Evolutionary conservation across 2,329 filamentous ascomycete genomes (phyloP), one percentile per base, ranked within the genome.

Genomic region (Coleophoma crateriformis): DNA sequence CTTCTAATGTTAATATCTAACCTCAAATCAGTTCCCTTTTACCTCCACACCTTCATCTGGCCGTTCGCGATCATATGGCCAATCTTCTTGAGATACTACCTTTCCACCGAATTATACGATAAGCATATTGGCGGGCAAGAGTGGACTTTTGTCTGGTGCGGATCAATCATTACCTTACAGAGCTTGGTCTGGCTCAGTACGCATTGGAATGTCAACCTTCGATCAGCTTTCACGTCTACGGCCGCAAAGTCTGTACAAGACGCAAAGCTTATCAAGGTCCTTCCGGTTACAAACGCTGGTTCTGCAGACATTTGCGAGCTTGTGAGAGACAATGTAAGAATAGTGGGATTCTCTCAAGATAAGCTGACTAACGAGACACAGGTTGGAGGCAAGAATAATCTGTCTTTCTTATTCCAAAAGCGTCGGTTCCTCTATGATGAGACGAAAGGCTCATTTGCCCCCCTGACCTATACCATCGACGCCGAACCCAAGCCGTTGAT

Each of bases 331-430:
- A 86, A 81, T 67, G 85, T 79, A 53, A 53, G 67, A 53, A 49
- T 47, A 41, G 40, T 17, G 27, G 4, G 37, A 15, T 13, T 42
- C 8, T 19, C 20, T 5, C 19, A 33, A 44, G 17, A 43, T 14
- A 39, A 14, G 20, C 35, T 20, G 54, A 39, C 60, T 65, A 55
- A 64, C 46, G 42, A 34, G 11, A 33, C 17, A 32, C 27, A 85
- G 82, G 75, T 79, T 54, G 87, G 81, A 55, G 88, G 84, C 60
- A 88, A 88, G 73, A 76, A 80, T 50, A 91, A 84, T 58, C 71
- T 85, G 12, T 96, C 90, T 10, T 99, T 99, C 71, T 75, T 96
- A 50, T 99, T 99, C 74, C 94, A 99, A 74, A 99, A 99, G 76
- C 88, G 94, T 61, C 88, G 92, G 35, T 99, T 99, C 67, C 79